phyloP scores from a whole-genome alignment of 805 yeast genomes.

The Vanderwaltozyma verrucispora region DNA sequence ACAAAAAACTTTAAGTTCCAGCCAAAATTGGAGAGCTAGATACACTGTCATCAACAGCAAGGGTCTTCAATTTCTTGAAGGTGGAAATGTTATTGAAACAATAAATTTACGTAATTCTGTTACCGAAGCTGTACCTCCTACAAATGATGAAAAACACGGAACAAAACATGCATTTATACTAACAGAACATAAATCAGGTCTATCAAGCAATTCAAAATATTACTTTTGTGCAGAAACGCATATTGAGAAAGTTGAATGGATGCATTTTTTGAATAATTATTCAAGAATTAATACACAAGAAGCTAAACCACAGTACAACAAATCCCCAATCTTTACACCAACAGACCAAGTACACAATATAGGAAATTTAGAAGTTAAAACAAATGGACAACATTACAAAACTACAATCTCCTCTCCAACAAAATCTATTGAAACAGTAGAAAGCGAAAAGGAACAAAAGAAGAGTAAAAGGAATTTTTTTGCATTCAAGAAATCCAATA shows the following conservation, averaged over 20 bases:
- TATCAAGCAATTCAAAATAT: constrained; percentile 36
- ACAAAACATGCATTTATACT: constrained; percentile 25
- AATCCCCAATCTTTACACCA: neutral
- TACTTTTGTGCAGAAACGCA: constrained; percentile 70
- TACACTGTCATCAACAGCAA: constrained; percentile 61
- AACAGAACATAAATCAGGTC: constrained; percentile 29
- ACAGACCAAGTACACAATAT: neutral
- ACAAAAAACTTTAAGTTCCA: constrained; percentile 42
- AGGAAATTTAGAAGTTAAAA: neutral
- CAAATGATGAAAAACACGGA: constrained; percentile 23
- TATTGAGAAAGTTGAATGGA: constrained; percentile 63
- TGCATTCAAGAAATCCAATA: constrained; percentile 38
- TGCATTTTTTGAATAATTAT: constrained; percentile 14
- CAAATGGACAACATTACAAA: neutral
- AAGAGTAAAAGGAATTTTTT: constrained; percentile 43
- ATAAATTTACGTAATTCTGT: constrained; percentile 23
- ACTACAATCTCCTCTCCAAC: neutral
- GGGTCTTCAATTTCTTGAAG: constrained; percentile 44
- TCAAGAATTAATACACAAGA: neutral
- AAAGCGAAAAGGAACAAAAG: constrained; percentile 1
- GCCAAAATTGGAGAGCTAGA: constrained; percentile 55
- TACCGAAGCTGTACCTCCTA: constrained; percentile 26
- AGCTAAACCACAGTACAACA: neutral
- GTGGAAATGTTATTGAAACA: constrained; percentile 42
- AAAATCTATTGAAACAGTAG: neutral